A percentile compares a stretch with the other conserved stretches of the same genome.
Evolutionary conservation across 169 alveolate genomes (phyloP).

Genomic region (Amoebophrya sp.): DNA sequence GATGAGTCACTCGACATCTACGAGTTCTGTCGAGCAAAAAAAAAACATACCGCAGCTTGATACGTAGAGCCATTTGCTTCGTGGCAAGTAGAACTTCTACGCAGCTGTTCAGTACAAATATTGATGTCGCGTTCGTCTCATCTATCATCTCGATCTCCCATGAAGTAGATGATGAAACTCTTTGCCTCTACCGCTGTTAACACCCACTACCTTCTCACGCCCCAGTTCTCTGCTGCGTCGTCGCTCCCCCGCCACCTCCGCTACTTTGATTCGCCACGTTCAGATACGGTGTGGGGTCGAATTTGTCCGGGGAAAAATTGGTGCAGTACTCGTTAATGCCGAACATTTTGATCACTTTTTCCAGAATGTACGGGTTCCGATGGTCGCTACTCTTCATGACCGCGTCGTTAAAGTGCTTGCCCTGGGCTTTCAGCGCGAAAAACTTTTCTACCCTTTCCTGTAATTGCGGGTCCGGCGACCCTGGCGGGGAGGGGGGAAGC

Average conservation of each 20-base stretch:
- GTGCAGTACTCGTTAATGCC: neutral
- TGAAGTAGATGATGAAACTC: too few species aligned
- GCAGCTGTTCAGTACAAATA: too few species aligned
- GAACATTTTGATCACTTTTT: neutral
- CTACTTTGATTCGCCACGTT: too few species aligned
- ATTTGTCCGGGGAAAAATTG: neutral
- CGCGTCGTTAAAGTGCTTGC: neutral
- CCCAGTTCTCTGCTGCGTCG: too few species aligned
- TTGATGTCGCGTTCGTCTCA: too few species aligned
- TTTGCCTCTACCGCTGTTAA: too few species aligned
- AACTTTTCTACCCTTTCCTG: neutral
- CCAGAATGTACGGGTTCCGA: neutral
- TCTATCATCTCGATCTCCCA: too few species aligned
- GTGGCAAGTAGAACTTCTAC: too few species aligned
- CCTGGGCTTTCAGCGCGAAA: neutral
- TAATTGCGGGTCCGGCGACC: neutral
- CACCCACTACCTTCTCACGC: neutral
- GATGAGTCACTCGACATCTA: too few species aligned
- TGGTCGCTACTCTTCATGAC: neutral
- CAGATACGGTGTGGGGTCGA: neutral
- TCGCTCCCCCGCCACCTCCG: neutral
- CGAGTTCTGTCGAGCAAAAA: too few species aligned
- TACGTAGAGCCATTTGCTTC: too few species aligned
- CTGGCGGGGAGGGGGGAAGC: neutral
- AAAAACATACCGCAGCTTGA: too few species aligned